Evolutionary conservation across 371 early-diverging fungal genomes (phyloP), one percentile per base, ranked within the genome.

Genomic region (Gilbertella persicaria): DNA sequence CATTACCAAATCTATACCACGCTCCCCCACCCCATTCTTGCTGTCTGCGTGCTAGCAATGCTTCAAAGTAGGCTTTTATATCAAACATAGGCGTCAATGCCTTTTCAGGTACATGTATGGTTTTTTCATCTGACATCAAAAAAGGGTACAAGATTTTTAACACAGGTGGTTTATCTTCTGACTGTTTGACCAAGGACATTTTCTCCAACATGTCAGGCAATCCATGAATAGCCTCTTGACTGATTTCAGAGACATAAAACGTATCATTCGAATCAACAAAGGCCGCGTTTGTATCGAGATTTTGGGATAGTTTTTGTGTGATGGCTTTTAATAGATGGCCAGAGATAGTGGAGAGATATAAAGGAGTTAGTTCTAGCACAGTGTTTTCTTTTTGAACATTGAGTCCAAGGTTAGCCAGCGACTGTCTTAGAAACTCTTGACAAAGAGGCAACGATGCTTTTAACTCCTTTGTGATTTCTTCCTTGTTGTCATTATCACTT

Each of bases 1-100:
- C 71, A 29, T 80, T 80, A 17, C 96, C 96, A 55, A 85, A 82
- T n/a, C 67, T 72, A 50, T 60, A 62, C 58, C 59, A 56, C 6
- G 54, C 41, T 21, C 55, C 59, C 5, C 53, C 54, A 55, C 55
- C 62, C 58, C 60, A 55, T 39, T 62, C 64, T 20, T 49, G 40
- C 4, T 48, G 46, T 51, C 68, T 58, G 25, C 60, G 42, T 4
- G 55, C 45, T 26, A 43, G 29, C 47, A 82, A 55, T 23, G 63
- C 20, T 24, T 66, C 13, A 45, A 69, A 78, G 56, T 62, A 85
- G 0, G 26, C 29, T n/a, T 39, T 26, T 2, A 53, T 19, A 37
- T 56, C 45, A 44, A 65, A 65, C n/a, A 35, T 35, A 14, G 60
- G 60, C 7, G 57, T 65, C 16, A 49, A 7, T 1, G 54, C 43